Evolutionary conservation across 371 early-diverging fungal species (phyloP), one percentile per base, ranked within the genome.

Genomic region (Basidiobolus meristosporus): DNA sequence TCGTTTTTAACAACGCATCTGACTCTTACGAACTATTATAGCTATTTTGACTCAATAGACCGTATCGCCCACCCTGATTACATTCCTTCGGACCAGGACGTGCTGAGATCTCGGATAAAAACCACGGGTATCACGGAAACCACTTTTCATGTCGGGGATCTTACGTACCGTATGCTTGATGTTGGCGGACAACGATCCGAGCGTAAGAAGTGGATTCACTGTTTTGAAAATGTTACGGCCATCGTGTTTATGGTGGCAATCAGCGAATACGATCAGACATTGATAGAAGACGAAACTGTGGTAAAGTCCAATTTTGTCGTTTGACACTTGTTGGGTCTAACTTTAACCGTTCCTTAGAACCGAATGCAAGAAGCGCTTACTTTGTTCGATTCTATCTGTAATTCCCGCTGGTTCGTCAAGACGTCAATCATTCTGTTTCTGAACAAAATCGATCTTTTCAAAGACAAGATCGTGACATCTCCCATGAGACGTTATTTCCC

Each of bases 391-490:
- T 89, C 90, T 2, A 88, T 95, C 54, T 90, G 90, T 59, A 92
- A 95, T 56, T 82, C 82, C 40, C 65, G 82, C 42, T 91, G 92
- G 90, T 90, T 95, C 45, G 65, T 78, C 36, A 79, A 82, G 49
- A 91, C 90, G 5, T 80, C 83, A 17, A 85, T 92, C 39, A 90
- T 95, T 51, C 63, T 95, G 41, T 95, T 95, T 62, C 59, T 95
- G 48, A 95, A 95, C 77, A 95, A 92, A 65, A 84, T 88, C 49
- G 95, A 93, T 62, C 68, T 88, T 15, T 88, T 93, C 70, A 74
- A 70, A 46, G 80, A 81, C 44, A 93, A 93, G 63, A 56, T 92
- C 31, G 69, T 70, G 18, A 65, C 65, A 28, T 76, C 79, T 11
- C 87, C 91, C 1, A 61, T 93, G 53, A 45, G 50, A 7, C 68